Evolutionary conservation across 1,284 basidiomycete genomes (phyloP).

Genomic region (Cystobasidium pallidum): DNA sequence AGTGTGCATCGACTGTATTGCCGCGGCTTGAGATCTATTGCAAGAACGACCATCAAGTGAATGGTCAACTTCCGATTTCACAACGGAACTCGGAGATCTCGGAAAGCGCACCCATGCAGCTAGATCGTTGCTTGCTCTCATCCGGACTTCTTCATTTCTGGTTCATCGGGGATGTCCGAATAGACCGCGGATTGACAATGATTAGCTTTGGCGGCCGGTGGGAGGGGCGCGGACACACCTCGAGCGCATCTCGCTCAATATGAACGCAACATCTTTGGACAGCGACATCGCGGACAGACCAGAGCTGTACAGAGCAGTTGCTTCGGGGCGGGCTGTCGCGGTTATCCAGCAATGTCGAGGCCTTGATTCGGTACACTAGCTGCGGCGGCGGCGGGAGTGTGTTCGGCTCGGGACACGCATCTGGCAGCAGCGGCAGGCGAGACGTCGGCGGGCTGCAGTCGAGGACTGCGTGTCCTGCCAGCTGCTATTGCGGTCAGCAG

Average conservation of each 20-base stretch:
- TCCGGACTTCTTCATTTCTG: conserved; percentile 39
- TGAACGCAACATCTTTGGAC: conserved; percentile 37
- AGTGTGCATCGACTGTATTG: conserved; percentile 43
- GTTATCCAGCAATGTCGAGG: background rate
- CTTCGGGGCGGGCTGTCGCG: background rate
- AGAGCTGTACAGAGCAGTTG: background rate
- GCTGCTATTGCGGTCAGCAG: background rate
- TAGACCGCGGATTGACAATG: background rate
- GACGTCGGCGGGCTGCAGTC: background rate
- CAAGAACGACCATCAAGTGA: background rate
- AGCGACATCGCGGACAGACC: conserved; percentile 26
- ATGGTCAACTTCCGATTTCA: too few relatives aligned
- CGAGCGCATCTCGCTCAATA: conserved; percentile 41
- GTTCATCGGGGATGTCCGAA: background rate
- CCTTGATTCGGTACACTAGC: background rate
- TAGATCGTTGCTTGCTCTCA: conserved; percentile 39
- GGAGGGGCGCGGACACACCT: conserved; percentile 12
- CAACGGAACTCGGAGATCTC: background rate
- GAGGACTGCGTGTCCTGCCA: background rate
- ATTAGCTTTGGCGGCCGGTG: background rate
- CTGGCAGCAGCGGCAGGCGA: conserved; percentile 8
- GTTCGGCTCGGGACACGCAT: conserved; percentile 15
- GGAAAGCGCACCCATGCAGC: conserved; percentile 37
- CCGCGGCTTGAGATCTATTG: conserved; percentile 32
- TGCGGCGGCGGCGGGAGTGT: conserved; percentile 5